Evolutionary conservation across 768 basidiomycete genomes (phyloP), one percentile per base, ranked within the genome.

Genomic region (Lactarius pseudohatsudake): DNA sequence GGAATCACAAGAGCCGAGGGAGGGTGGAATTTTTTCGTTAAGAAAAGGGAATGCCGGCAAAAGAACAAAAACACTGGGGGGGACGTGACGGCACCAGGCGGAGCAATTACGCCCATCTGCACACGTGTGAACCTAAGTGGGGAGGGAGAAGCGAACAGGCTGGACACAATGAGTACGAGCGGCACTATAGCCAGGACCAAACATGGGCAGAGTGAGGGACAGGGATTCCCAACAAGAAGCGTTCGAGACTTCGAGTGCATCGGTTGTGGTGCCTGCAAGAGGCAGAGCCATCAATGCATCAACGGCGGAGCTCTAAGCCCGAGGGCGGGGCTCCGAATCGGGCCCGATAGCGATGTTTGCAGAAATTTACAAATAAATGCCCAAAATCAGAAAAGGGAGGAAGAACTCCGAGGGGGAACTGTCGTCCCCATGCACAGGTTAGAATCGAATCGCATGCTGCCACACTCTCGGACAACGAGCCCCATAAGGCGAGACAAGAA

Each of bases 21-120:
- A 58, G 32, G 18, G 10, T 34, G 34, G 20, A 30, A 8, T 26
- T 32, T 57, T 50, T 28, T 58, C 26, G 50, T 40, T 32, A 40
- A 28, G 61, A 11, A 45, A 54, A 8, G 61, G 40, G 43, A 26
- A 58, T 66, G 50, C 61, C 38, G 47, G 38, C 61, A 66, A 26
- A 28, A 22, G 50, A 43, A 53, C 28, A 59, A 62, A 43, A 62
- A 32, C 4, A 36, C 40, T 36, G 60, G n/a, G 57, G 22, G 20
- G 11, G 45, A 57, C n/a, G 54, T 62, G n/a, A 63, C 22, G 47
- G 30, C 57, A 66, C 61, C 56, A 38, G 30, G 26, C 50, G 28
- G 59, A 34, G 55, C 56, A 61, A 28, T 62, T 38, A 57, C 65
- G 53, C 41, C 32, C 13, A 32, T 38, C 15, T n/a, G 30, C 4